Evolutionary conservation across 495 filamentous ascomycete genomes (phyloP), one percentile per base, ranked within the genome.

Genomic region (Podospora conica): DNA sequence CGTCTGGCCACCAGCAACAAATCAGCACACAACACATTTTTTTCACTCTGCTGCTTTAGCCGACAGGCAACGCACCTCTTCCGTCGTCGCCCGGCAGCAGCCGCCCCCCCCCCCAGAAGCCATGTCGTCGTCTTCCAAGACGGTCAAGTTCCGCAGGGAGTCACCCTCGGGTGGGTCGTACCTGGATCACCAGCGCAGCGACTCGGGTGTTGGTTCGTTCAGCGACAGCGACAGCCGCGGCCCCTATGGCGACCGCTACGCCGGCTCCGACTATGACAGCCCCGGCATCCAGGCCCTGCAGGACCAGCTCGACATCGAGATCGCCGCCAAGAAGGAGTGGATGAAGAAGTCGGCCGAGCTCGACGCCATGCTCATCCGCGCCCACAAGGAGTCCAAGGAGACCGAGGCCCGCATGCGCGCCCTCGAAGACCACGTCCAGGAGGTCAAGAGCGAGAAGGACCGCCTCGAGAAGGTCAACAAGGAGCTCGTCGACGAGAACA

Each of bases 391-490:
- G 20, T 68, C 96, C 40, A 86, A 88, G 53, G 90, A 96, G 73
- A 84, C 91, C 9, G 85, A 90, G 71, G 86, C 72, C 87, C 29
- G 91, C 93, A 74, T 91, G 90, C n/a, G 79, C 93, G 70, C 85
- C 89, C 74, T 93, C 7, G 76, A 94, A 40, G 93, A 97, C 74
- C 92, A 92, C 1, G 90, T 96, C 61, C 91, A 96, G 71, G 18
- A 68, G 24, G 60, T 74, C 27, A 63, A 65, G 1, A 61, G 68
- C n/a, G 68, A 69, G 40, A 74, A 72, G 22, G 87, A 92, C 65
- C 92, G 94, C 89, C 79, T 85, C 21, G 92, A 95, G 72, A 88
- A 84, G 29, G 90, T 96, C 75, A 90, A 93, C 20, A 96, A 96
- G 81, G 89, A 90, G 66, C 83, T 94, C 20, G 83, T 90, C 28